Conservation (phyloP, 495 filamentous ascomycete species). For the Neurospora tetraspora region DNA sequence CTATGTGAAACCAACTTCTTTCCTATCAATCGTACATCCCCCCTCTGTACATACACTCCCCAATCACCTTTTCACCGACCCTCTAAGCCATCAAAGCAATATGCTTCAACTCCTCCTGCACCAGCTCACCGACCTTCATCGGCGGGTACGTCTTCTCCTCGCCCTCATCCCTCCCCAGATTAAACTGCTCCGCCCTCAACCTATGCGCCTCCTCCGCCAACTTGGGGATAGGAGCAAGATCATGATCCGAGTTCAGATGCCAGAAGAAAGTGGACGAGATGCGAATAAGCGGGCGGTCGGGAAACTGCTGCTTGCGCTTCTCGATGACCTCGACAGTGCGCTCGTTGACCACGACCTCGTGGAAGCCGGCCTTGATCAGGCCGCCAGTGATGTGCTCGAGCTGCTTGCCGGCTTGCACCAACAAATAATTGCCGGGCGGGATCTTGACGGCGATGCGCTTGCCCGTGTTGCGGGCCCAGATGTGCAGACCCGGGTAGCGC, state of each 20-base stretch:
- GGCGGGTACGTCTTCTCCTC: slow-evolving; percentile 30
- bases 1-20: background rate
- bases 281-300: slow-evolving; percentile 34
- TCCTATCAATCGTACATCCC: background rate
- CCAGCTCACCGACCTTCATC: slow-evolving; percentile 40
- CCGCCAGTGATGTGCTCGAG: slow-evolving; percentile 42
- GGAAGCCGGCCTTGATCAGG: slow-evolving; percentile 42
- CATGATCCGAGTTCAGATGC: slow-evolving; percentile 38
- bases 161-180: slow-evolving; percentile 36
- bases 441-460: slow-evolving; percentile 39
- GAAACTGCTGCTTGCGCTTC: slow-evolving; percentile 20
- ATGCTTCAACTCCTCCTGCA: slow-evolving; percentile 36
- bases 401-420: slow-evolving; percentile 45
- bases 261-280: slow-evolving; percentile 44
- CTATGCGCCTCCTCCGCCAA: slow-evolving; percentile 25
- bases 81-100: slow-evolving; percentile 31
- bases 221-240: slow-evolving; percentile 31
- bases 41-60: background rate
- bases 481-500: slow-evolving; percentile 42
- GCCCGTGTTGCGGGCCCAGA: slow-evolving; percentile 45
- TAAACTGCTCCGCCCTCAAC: slow-evolving; percentile 30
- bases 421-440: slow-evolving; percentile 35
- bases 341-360: slow-evolving; percentile 44
- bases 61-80: background rate
- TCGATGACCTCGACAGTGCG: slow-evolving; percentile 28